A percentile compares a stretch with the other conserved stretches of the same genome.
Evolutionary conservation across 73 alveolate species (phyloP).

Genomic region (Diophrys appendiculata): DNA sequence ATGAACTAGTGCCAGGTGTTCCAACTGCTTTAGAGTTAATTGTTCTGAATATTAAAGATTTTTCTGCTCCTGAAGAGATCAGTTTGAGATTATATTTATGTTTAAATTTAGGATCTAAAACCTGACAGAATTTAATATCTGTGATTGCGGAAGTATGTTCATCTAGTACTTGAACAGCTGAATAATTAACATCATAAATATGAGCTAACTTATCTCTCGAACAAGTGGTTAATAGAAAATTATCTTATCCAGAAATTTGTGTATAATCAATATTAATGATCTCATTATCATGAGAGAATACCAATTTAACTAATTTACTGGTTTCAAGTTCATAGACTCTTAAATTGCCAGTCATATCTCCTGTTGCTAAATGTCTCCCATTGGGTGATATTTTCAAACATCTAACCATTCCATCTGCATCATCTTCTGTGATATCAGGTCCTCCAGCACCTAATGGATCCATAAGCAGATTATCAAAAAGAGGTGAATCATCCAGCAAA

Average conservation of each 20-base stretch:
- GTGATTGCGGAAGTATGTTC: slow-evolving; percentile 68
- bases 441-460: no score
- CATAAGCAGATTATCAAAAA: no score
- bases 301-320: slow-evolving; percentile 44
- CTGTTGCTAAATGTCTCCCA: slow-evolving; percentile 75
- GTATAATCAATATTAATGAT: slow-evolving; percentile 64
- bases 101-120: background rate
- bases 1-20: no score
- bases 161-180: slow-evolving; percentile 41
- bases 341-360: slow-evolving; percentile 72
- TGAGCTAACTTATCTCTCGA: slow-evolving; percentile 61
- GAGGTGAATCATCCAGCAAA: background rate
- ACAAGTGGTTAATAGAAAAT: slow-evolving; percentile 54
- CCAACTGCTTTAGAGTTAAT: slow-evolving; percentile 11
- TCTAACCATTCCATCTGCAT: slow-evolving; percentile 50
- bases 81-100: slow-evolving; percentile 14
- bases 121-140: slow-evolving; percentile 38
- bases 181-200: slow-evolving; percentile 51
- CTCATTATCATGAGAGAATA: slow-evolving; percentile 76
- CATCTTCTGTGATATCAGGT: slow-evolving; percentile 20
- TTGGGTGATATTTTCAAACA: slow-evolving; percentile 74
- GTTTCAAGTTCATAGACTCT: slow-evolving; percentile 59
- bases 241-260: slow-evolving; percentile 20
- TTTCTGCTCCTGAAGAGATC: slow-evolving; percentile 65
- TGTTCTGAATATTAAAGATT: slow-evolving; percentile 57